Evolutionary conservation across 2,329 filamentous ascomycete species (phyloP), one percentile per base, ranked within the genome.

Genomic region (Aspergillus chevalieri): DNA sequence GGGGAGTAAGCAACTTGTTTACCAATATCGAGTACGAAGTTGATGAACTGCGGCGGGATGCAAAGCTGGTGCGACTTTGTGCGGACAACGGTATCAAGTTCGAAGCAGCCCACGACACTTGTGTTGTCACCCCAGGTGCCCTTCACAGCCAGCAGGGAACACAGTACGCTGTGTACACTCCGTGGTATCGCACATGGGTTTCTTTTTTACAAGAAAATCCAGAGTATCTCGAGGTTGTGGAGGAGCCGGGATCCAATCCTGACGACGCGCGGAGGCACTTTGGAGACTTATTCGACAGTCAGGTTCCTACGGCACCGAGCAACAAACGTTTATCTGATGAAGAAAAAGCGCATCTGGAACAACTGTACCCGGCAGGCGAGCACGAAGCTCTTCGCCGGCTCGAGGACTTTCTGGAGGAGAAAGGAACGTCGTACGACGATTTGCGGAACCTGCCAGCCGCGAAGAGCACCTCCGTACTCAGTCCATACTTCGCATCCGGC

Each of bases 11-110:
- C 44, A 86, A 93, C 60, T 56, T 95, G 2, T 94, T 83, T 60
- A 83, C 86, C 44, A 95, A 95, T 63, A 82, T 90, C 50, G 90
- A 95, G 65, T 95, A 95, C 61, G 91, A 95, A 66, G 89, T 94
- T 0, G 91, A 96, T 63, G 91, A 95, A 70, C 70, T 95, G 50
- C 77, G 90, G 41, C 78, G 90, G 5, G 91, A 96, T 60, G 82
- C 83, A 1, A 75, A 74, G 24, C 70, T 95, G 60, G 77, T 88
- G 1, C 77, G 73, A 24, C 66, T 76, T 38, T 80, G 85, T 52
- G 69, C 85, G 1, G 76, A 82, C 14, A 79, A 78, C 10, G 84
- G 81, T 0, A 80, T 92, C 43, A 76, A 79, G 1, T 83, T 94
- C 57, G 78, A 84, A n/a, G 79, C 84, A 0, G 76, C 86, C 1